Evolutionary conservation across 805 yeast species (phyloP).

Genomic region (Novakomyces olei): DNA sequence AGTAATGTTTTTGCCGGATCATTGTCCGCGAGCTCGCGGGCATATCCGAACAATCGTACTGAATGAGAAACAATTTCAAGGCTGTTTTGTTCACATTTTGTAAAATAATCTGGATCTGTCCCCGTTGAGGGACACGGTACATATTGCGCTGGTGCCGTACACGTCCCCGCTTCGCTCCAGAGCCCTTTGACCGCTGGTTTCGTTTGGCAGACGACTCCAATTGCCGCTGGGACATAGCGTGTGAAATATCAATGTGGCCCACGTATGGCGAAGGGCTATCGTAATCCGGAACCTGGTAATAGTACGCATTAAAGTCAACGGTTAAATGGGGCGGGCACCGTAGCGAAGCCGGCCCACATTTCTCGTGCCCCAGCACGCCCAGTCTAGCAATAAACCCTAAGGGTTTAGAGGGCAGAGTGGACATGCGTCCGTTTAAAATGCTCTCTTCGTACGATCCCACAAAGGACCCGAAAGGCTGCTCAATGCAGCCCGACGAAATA

Average conservation of each 20-base stretch:
- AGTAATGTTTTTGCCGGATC: constrained; percentile 14
- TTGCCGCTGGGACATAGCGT: constrained; percentile 1
- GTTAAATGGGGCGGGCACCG: constrained; percentile 12
- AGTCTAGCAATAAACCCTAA: constrained; percentile 12
- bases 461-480: constrained; percentile 5
- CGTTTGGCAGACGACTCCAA: background rate
- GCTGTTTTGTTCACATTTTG: constrained; percentile 16
- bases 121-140: constrained; percentile 16
- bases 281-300: constrained; percentile 12
- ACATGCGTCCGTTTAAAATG: constrained; percentile 14
- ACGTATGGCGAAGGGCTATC: constrained; percentile 13
- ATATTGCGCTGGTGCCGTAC: too few species aligned
- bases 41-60: constrained; percentile 15
- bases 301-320: constrained; percentile 14
- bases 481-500: too few species aligned
- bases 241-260: constrained; percentile 9
- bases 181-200: too few species aligned
- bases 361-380: constrained; percentile 14
- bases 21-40: constrained; percentile 14
- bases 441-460: constrained; percentile 18
- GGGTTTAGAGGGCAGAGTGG: constrained; percentile 12
- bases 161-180: background rate
- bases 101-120: constrained; percentile 16
- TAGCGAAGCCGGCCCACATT: constrained; percentile 9
- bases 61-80: constrained; percentile 15